Percentiles rank a stretch among this genome's conserved stretches.
Conservation (phyloP, 768 basidiomycete species). For the Xanthoconium stramineum region DNA sequence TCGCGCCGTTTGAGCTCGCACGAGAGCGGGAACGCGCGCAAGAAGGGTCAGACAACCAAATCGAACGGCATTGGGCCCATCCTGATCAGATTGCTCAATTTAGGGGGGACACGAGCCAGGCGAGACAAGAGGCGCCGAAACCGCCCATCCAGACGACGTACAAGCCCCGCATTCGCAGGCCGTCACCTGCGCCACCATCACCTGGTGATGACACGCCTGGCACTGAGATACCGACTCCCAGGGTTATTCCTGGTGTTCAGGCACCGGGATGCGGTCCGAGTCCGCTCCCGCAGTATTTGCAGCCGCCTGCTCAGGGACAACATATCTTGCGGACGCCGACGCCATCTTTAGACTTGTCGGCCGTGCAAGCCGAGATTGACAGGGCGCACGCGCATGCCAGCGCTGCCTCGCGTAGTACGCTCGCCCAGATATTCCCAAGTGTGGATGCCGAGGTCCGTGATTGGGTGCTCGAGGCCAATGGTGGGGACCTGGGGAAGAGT, state of each 20-base stretch:
- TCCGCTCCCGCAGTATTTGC: constrained; percentile 28
- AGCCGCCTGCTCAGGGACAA: constrained; percentile 44
- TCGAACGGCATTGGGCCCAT: constrained; percentile 38
- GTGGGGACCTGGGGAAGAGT: constrained; percentile 84
- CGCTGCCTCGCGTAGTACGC: constrained; percentile 67
- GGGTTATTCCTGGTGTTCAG: constrained; percentile 42
- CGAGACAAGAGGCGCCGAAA: constrained; percentile 29
- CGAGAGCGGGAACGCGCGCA: constrained; percentile 50
- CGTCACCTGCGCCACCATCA: constrained; percentile 40
- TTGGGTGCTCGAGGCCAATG: constrained; percentile 86
- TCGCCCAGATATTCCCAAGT: constrained; percentile 85
- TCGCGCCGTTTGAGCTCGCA: constrained; percentile 64
- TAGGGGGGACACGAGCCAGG: constrained; percentile 30
- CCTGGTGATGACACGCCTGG: constrained; percentile 48
- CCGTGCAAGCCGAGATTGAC: constrained; percentile 76
- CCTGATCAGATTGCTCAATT: constrained; percentile 35
- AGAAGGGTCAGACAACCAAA: constrained; percentile 35
- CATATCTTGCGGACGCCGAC: constrained; percentile 69
- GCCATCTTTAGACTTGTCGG: constrained; percentile 64
- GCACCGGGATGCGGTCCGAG: constrained; percentile 43
- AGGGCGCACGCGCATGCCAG: constrained; percentile 70
- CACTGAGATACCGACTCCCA: constrained; percentile 1
- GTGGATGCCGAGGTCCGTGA: constrained; percentile 83
- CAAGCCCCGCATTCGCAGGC: constrained; percentile 64
- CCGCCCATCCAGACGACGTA: constrained; percentile 62